These are phyloP conservation scores for Nicotiana knightiana DNA, from an alignment of 257 asterid species.

Conservation along the genomic window DNA sequence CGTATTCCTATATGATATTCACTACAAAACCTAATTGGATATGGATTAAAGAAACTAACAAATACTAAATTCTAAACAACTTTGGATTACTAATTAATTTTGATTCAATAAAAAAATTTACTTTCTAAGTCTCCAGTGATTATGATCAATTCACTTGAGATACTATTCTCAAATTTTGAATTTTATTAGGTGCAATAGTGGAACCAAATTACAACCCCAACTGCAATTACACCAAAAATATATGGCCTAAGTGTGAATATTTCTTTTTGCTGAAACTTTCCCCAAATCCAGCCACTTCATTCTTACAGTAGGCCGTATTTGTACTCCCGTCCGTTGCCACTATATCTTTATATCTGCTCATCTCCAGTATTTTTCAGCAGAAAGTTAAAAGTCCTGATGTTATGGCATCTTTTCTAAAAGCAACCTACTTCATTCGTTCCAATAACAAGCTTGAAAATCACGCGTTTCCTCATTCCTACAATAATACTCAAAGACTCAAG, in stretches of 20 bases:
- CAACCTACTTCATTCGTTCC: slow-evolving; percentile 32
- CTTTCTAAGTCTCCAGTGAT: too few species aligned
- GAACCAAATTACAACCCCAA: not conserved
- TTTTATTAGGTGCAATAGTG: too few species aligned
- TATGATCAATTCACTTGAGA: too few species aligned
- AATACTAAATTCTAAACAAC: too few species aligned
- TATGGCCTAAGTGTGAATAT: not conserved
- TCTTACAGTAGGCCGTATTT: not conserved
- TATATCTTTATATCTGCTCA: not conserved
- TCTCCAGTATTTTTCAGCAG: not conserved
- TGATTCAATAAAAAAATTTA: too few species aligned
- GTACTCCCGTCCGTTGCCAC: not conserved
- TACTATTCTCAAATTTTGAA: too few species aligned
- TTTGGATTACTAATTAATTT: too few species aligned
- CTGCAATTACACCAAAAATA: not conserved
- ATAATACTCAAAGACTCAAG: slow-evolving; percentile 8
- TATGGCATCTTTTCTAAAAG: slow-evolving; percentile 41
- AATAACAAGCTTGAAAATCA: slow-evolving; percentile 18
- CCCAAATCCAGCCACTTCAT: not conserved
- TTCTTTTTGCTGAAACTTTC: not conserved
- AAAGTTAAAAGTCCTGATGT: not conserved
- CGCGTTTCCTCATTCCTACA: slow-evolving; percentile 8
- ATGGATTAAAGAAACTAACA: too few species aligned
- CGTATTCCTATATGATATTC: too few species aligned
- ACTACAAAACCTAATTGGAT: too few species aligned